These are phyloP conservation scores for Ogataea haglerorum DNA, from an alignment of 805 yeast species.

Conservation along the genomic window DNA sequence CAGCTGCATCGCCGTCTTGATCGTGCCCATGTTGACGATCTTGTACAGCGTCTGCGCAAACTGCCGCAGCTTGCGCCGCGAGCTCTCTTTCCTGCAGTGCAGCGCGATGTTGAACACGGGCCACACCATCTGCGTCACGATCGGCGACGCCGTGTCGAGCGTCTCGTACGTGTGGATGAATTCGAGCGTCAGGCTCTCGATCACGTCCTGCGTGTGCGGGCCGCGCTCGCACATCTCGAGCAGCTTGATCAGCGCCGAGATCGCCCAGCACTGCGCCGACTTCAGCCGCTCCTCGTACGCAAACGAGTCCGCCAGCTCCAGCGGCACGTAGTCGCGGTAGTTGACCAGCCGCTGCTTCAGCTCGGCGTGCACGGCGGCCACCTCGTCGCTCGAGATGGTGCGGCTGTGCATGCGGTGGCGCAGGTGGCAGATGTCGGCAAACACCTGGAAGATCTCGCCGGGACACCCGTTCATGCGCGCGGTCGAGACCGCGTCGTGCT, in stretches of 20 bases:
- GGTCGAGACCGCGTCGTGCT: conserved; percentile 42
- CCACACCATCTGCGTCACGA: conserved; percentile 63
- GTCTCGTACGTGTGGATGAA: conserved; percentile 46
- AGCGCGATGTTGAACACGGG: conserved; percentile 52
- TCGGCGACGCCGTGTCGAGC: conserved; percentile 44
- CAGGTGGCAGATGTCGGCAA: conserved; percentile 42
- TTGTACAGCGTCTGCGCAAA: conserved; percentile 42
- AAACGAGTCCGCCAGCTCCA: conserved; percentile 22
- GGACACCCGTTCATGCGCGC: conserved; percentile 59
- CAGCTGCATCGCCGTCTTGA: conserved; percentile 40
- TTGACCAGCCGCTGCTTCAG: conserved; percentile 37
- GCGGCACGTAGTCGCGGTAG: conserved; percentile 47
- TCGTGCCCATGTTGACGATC: conserved; percentile 54
- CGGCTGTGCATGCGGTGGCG: conserved; percentile 17
- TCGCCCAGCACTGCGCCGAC: conserved; percentile 57
- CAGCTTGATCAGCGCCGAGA: conserved; percentile 35
- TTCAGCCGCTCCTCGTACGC: conserved; percentile 41
- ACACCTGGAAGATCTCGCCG: conserved; percentile 49
- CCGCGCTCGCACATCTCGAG: conserved; percentile 20
- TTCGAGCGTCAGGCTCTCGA: conserved; percentile 38
- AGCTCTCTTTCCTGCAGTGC: conserved; percentile 36
- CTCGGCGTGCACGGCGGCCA: conserved; percentile 20
- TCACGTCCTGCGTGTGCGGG: conserved; percentile 22
- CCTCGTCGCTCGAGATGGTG: conserved; percentile 1
- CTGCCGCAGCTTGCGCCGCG: conserved; percentile 29